Conservation (phyloP, 116 monocot species). For the Trichopus zeylanicus region DNA sequence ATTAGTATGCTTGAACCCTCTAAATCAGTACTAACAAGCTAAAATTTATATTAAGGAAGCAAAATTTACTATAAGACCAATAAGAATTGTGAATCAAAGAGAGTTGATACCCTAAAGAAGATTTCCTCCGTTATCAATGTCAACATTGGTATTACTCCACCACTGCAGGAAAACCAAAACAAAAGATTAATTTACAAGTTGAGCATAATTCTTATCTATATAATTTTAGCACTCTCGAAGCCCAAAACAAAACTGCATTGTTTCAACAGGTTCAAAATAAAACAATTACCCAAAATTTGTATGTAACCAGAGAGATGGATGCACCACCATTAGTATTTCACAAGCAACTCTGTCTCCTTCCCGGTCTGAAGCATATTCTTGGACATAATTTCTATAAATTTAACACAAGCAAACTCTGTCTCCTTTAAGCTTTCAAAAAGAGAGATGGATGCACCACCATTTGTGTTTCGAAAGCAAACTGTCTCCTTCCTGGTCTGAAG, state of each 20-base stretch:
- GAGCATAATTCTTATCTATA: too few species aligned
- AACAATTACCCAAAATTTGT: too few species aligned
- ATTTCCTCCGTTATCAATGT: conserved; percentile 60
- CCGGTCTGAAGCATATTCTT: conserved; percentile 32
- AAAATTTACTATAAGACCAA: too few species aligned
- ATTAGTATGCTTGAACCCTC: conserved; percentile 21
- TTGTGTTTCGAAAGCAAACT: conserved; percentile 66
- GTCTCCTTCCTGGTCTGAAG: conserved; percentile 54
- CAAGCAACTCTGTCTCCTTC: conserved; percentile 84
- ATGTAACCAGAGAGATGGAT: too few species aligned
- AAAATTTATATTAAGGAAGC: background rate
- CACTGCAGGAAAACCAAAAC: background rate
- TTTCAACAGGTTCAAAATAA: too few species aligned
- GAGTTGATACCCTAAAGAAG: conserved; percentile 18
- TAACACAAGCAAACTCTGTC: conserved; percentile 38
- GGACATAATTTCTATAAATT: conserved; percentile 76
- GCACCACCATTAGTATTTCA: conserved; percentile 80
- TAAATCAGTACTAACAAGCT: conserved; percentile 26
- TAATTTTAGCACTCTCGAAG: too few species aligned
- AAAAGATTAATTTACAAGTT: too few species aligned
- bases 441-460: conserved; percentile 98
- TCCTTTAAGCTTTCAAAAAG: conserved; percentile 73
- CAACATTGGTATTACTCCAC: conserved; percentile 55
- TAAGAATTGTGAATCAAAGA: background rate
- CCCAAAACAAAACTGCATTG: too few species aligned